Percentiles rank a stretch among this genome's conserved stretches.
These are phyloP conservation scores for Ustilago nuda DNA, from an alignment of 1,284 basidiomycete genomes.

Conservation along the genomic window DNA sequence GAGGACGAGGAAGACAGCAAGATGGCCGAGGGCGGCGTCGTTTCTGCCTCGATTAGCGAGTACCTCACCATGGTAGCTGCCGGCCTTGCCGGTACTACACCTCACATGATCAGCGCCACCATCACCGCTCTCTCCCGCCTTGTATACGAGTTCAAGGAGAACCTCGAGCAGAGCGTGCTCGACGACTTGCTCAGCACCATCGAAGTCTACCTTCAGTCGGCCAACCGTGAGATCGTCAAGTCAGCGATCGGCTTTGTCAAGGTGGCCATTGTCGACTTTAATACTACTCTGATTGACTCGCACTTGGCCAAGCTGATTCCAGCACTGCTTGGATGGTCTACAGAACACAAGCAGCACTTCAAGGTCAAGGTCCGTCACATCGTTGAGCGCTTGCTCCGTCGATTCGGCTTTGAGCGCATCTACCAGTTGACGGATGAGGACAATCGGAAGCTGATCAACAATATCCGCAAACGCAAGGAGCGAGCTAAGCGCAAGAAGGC, in stretches of 20 bases:
- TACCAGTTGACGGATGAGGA: conserved; percentile 75
- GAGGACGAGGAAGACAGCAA: conserved; percentile 57
- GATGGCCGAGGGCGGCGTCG: conserved; percentile 70
- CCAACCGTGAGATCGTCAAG: conserved; percentile 98
- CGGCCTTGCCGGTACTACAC: conserved; percentile 89
- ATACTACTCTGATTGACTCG: conserved; percentile 78
- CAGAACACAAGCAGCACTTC: conserved; percentile 99
- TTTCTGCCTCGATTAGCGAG: conserved; percentile 85
- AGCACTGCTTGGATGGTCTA: conserved; percentile 88
- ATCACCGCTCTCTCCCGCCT: conserved; percentile 93
- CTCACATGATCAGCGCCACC: conserved; percentile 98
- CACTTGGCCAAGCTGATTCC: conserved; percentile 84
- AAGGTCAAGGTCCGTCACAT: conserved; percentile 96
- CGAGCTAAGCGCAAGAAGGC: conserved; percentile 77
- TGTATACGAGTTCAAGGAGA: conserved; percentile 89
- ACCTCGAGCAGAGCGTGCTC: conserved; percentile 81
- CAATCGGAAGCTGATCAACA: conserved; percentile 81
- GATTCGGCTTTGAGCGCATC: conserved; percentile 89
- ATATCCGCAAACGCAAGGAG: conserved; percentile 92
- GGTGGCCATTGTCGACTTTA: conserved; percentile 87
- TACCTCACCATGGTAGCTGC: conserved; percentile 97
- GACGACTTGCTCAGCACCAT: conserved; percentile 87
- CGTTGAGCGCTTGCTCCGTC: conserved; percentile 92
- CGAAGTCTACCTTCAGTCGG: conserved; percentile 87
- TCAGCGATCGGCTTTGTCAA: conserved; percentile 95